Base-by-base conservation (phyloP, 192 early-diverging fungal genomes). In the Umbelopsis ramanniana region DNA sequence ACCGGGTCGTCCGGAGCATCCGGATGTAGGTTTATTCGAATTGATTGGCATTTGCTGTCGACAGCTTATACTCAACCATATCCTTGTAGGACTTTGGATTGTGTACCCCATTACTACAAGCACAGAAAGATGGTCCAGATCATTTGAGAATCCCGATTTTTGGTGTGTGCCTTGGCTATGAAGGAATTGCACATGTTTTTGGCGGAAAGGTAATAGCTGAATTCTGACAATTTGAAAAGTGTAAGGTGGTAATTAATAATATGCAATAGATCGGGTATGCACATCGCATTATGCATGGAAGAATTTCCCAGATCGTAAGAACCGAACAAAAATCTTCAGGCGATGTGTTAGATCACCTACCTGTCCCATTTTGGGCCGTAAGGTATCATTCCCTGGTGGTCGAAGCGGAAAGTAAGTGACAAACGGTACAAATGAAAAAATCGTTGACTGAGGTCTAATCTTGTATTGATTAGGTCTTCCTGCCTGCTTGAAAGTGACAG, bases 121-220 rank as follows among this genome's bases (percentile, higher is more conserved):
- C 75, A 24, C 79, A 80, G 63, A 37, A 57, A 7, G 75, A 80
- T 63, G 24, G 15, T 8, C 46, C 46, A 1, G 54, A 88, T 35
- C 67, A 76, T 3, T 35, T 52, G n/a, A 76, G 82, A 17, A 70
- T 89, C 54, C 95, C 97, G 7, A 81, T 97, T 8, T 87, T 98
- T 60, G 97, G 96, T 35, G 91, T 98, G 0, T 98, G 97, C 80
- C 83, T 98, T 46, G 97, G 97, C 0, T 94, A 97, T 80, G 96
- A 98, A 72, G 96, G 93, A 3, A 89, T 97, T 48, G 95, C 90
- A 1, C 50, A 72, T 24, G 79, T 79, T 6, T 91, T 88, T 71
- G 94, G 93, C 12, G 92, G 83, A 5, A 79, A 80, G 71, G 89
- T 90, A 82, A 17, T 2, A 3, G n/a, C 23, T 11, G 8, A 55